Conservation (phyloP, 768 basidiomycete species). For the Clavulina sp. region DNA sequence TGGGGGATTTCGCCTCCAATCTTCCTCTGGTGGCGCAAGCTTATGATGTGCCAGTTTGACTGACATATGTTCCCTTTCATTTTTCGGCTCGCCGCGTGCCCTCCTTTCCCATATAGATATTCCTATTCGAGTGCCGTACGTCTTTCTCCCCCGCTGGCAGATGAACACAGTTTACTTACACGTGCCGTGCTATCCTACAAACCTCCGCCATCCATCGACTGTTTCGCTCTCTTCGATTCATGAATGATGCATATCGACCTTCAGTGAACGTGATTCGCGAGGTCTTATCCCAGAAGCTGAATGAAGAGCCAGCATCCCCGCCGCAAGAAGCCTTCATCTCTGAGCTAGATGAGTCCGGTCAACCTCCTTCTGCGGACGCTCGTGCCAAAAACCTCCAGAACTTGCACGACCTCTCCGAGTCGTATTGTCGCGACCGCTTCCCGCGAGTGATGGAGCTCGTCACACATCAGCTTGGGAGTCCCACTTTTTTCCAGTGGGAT, state of each 20-base stretch:
- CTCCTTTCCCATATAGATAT: constrained; percentile 47
- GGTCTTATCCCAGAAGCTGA: constrained; percentile 43
- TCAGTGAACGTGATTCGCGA: constrained; percentile 77
- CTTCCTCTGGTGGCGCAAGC: neutral
- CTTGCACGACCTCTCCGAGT: constrained; percentile 27
- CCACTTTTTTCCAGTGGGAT: constrained; percentile 65
- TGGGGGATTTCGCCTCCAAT: too few species aligned
- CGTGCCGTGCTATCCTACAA: too few species aligned
- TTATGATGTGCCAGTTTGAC: neutral
- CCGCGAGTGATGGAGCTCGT: constrained; percentile 30
- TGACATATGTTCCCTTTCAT: neutral
- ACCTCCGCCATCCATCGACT: too few species aligned
- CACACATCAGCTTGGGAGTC: constrained; percentile 30
- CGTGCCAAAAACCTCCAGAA: constrained; percentile 20
- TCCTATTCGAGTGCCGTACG: constrained; percentile 79
- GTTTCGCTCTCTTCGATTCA: too few species aligned
- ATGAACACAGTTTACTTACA: too few species aligned
- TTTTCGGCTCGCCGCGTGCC: too few species aligned
- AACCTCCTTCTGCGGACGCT: too few species aligned
- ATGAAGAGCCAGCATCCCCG: constrained; percentile 8
- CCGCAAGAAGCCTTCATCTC: constrained; percentile 12
- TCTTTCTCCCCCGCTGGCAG: too few species aligned
- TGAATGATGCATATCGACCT: too few species aligned
- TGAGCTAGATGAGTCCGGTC: constrained; percentile 10
- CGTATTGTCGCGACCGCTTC: constrained; percentile 30